Evolutionary conservation across 2,329 filamentous ascomycete genomes (phyloP), one percentile per base, ranked within the genome.

Genomic region (Diaporthe humulicola): DNA sequence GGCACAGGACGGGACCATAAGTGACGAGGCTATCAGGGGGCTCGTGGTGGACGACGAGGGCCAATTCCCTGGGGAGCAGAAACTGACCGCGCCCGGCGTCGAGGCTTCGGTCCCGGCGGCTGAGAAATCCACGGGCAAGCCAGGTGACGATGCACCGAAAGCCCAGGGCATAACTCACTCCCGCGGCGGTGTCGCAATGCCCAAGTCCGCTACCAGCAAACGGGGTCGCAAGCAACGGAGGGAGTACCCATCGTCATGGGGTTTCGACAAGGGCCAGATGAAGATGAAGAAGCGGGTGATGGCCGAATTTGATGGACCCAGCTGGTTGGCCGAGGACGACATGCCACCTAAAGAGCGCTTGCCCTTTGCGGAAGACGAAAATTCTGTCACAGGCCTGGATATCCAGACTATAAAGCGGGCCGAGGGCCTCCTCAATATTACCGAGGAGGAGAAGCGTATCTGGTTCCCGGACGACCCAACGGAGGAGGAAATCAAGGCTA

Each of bases 261-360:
- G 97, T 71, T 97, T 96, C 80, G 91, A 96, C 77, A 93, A 94
- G 80, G 94, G 95, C 80, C 95, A 97, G 87, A 98, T 98, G 95
- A 97, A 94, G 82, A 97, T 98, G 91, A 98, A 97, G 91, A 98
- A 98, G 90, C 94, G 97, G 38, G 95, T 98, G 72, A 89, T 98
- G 80, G 95, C 95, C 77, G 94, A 98, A 25, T 99, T 97, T 80
- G 95, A 98, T 81, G 97, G 97, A 0, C 90, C 90, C n/a, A 92
- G 96, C 71, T 92, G 96, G 56, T 89, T 99, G 66, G 97, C 94
- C 90, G 98, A 98, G 87, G 97, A 99, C 82, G 97, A 99, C 85
- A 98, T 98, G 95, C 92, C 99, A 67, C 95, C 96, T 79, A 95
- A 94, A 22, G 95, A 98, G 79, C 96, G 97, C 81, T 89, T 98